Conservation (phyloP, 2,329 filamentous ascomycete species). For the Phaeomoniella chlamydospora region DNA sequence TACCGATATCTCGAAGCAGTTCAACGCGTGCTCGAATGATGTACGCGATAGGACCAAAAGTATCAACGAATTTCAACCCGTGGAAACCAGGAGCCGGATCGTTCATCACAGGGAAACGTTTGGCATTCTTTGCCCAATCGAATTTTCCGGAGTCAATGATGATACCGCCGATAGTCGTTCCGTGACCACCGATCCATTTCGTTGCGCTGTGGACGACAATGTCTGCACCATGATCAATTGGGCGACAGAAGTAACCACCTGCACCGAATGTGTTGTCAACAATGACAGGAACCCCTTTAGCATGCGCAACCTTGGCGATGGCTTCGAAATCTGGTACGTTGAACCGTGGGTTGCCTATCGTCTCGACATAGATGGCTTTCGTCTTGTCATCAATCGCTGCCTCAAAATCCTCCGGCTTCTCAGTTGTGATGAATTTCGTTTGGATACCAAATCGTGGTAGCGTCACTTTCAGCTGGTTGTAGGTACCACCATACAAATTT, state of each 20-base stretch:
- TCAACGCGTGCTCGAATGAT: constrained; percentile 79
- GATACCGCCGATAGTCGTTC: constrained; percentile 71
- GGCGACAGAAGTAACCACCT: constrained; percentile 68
- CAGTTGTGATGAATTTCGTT: constrained; percentile 69
- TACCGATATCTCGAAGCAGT: constrained; percentile 74
- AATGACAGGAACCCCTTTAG: constrained; percentile 46
- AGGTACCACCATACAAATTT: constrained; percentile 81
- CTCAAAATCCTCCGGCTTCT: constrained; percentile 56
- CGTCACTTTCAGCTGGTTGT: constrained; percentile 86
- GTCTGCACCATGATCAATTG: constrained; percentile 75
- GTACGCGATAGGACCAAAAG: constrained; percentile 70
- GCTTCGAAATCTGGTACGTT: constrained; percentile 77
- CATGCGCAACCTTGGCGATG: constrained; percentile 63
- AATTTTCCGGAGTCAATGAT: constrained; percentile 77
- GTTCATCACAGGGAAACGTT: constrained; percentile 82
- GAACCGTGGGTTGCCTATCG: constrained; percentile 78
- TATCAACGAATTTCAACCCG: constrained; percentile 87
- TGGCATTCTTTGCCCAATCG: constrained; percentile 67
- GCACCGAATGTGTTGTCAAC: constrained; percentile 87
- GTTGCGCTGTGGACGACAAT: constrained; percentile 83
- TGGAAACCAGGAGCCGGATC: constrained; percentile 84
- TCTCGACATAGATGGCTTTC: constrained; percentile 77
- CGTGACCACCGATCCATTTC: constrained; percentile 88
- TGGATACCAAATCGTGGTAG: constrained; percentile 65
- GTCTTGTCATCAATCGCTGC: constrained; percentile 75